phyloP scores from a whole-genome alignment of 306 rosid species.

The Trichosanthes truncata region DNA sequence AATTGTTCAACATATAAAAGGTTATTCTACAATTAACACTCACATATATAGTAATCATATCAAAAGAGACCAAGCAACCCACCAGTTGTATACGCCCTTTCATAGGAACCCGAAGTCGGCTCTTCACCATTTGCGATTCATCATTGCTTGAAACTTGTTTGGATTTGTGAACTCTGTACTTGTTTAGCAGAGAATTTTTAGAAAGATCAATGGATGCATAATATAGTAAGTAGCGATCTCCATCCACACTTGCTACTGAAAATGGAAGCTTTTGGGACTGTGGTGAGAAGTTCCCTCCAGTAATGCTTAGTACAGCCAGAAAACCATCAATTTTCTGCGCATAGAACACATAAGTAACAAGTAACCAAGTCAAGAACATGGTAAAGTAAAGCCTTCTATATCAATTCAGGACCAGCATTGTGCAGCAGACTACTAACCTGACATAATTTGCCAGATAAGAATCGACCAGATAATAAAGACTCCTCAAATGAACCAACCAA shows the following conservation, averaged over 20 bases:
- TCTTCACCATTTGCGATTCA: constrained; percentile 55
- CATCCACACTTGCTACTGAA: constrained; percentile 84
- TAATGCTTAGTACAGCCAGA: constrained; percentile 78
- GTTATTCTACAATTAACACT: not conserved
- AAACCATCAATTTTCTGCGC: constrained; percentile 81
- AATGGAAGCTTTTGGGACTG: constrained; percentile 95
- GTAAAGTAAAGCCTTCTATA: not conserved
- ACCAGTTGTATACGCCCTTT: constrained; percentile 97
- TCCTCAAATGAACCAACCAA: constrained; percentile 98
- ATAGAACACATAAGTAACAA: constrained; percentile 10
- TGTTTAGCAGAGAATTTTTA: constrained; percentile 44
- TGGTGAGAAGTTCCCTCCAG: constrained; percentile 93
- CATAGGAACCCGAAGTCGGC: constrained; percentile 81
- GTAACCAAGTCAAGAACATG: not conserved
- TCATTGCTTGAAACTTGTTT: constrained; percentile 49
- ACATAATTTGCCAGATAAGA: constrained; percentile 48
- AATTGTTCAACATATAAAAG: not conserved
- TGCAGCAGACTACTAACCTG: constrained; percentile 47
- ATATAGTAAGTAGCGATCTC: constrained; percentile 72
- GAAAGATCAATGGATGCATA: constrained; percentile 73
- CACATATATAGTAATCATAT: constrained; percentile 14
- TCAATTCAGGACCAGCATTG: not conserved
- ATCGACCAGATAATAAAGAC: constrained; percentile 90
- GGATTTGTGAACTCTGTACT: constrained; percentile 40
- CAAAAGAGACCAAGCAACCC: constrained; percentile 9